Evolutionary conservation across 768 basidiomycete species (phyloP), one percentile per base, ranked within the genome.

Genomic region (Serendipita indica): DNA sequence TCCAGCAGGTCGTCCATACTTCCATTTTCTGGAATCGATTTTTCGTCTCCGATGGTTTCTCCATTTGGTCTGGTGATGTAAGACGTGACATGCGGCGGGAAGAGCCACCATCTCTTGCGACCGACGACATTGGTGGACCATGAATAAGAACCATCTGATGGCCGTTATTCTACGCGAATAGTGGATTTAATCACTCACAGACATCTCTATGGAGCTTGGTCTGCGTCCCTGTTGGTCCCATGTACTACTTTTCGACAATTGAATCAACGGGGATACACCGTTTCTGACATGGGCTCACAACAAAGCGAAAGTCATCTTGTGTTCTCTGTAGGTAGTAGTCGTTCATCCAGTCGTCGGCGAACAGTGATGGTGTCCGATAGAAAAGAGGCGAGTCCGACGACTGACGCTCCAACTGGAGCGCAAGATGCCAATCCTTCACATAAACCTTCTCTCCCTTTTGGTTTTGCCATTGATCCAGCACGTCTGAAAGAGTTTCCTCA

Each of bases 111-210:
- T 13, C 54, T 54, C 32, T 63, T 63, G n/a, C 39, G 43, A n/a
- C 63, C 63, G 27, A 58, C 59, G 37, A 63, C 57, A 60, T 63
- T 63, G 7, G 63, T 63, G 22, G 63, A 63, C 63, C 63, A 63
- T 7, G 63, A 63, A 33, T 63, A 63, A 14, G 63, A 63, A 3
- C 63, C 49, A 35, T 63, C 63, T 63, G 27, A 28, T 12, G 10
- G 10, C 46, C 56, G 56, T n/a, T 22, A 35, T 35, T 58, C 27
- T 27, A 33, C 10, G 58, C 25, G 28, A 14, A 20, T 1, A 52
- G 32, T 32, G 27, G 27, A 30, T 32, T 14, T 54, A 57, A 57
- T n/a, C n/a, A 58, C 63, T 34, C 57, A 63, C 63, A 63, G 14
- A 63, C 63, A 35, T 63, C 63, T 28, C 59, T 45, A 58, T 63